phyloP scores from a whole-genome alignment of 441 rosid genomes.

The Bocquillonia castaneifolia region DNA sequence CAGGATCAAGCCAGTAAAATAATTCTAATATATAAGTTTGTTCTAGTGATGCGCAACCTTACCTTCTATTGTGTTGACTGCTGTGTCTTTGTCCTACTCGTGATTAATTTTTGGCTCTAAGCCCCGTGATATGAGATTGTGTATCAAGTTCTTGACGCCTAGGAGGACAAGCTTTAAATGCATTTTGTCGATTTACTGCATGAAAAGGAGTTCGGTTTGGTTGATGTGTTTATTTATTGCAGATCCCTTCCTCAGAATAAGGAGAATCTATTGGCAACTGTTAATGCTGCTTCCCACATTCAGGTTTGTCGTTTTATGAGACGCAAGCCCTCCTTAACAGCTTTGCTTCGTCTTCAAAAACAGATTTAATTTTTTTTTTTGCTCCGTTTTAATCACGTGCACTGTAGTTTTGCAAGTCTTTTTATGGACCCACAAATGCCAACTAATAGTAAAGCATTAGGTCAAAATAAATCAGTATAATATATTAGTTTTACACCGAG shows the following conservation, averaged over 20 bases:
- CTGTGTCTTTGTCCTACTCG: background rate
- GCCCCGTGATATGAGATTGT: conserved; percentile 13
- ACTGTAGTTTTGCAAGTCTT: background rate
- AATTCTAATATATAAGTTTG: background rate
- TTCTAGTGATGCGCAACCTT: background rate
- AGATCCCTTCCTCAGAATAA: conserved; percentile 13
- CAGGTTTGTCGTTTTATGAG: conserved; percentile 22
- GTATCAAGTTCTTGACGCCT: background rate
- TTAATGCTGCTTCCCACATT: background rate
- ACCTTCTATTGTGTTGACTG: background rate
- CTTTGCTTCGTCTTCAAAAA: background rate
- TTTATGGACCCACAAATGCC: conserved; percentile 5
- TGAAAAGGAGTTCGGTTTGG: background rate
- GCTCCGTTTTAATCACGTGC: background rate
- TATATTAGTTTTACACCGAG: background rate
- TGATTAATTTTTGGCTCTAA: background rate
- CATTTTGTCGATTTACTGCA: conserved; percentile 3
- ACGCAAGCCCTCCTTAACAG: background rate
- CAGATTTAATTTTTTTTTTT: background rate
- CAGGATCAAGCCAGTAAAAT: background rate
- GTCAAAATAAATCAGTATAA: background rate
- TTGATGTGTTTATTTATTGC: conserved; percentile 14
- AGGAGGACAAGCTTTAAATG: background rate
- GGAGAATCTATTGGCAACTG: conserved; percentile 17
- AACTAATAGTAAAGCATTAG: background rate